Evolutionary conservation across 164 flowering plant genomes (phyloP).

Genomic region (Nymphaea colorata): DNA sequence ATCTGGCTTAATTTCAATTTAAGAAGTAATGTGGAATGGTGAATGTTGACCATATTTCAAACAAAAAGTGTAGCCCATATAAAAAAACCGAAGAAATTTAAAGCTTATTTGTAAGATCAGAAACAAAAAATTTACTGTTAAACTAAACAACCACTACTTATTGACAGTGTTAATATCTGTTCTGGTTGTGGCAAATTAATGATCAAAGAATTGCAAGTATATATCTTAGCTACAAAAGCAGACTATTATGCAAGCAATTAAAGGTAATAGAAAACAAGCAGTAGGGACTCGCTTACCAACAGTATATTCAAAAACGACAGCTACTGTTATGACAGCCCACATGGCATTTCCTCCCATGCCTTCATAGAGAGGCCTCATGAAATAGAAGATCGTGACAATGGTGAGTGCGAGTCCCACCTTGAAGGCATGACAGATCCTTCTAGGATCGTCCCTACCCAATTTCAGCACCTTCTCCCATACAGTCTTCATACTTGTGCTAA

Average conservation of each 20-base stretch:
- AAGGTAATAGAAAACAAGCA: neutral
- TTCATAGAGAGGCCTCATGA: constrained; percentile 42
- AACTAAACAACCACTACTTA: no score
- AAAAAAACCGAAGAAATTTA: no score
- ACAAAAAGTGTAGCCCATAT: no score
- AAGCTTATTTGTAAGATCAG: no score
- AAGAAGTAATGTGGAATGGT: no score
- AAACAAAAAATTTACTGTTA: no score
- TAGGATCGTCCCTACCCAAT: constrained; percentile 64
- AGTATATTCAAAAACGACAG: constrained; percentile 64
- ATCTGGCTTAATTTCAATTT: no score
- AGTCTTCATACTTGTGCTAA: constrained; percentile 7
- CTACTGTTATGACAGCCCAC: constrained; percentile 86
- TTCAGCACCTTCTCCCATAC: constrained; percentile 22
- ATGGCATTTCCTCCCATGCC: constrained; percentile 52
- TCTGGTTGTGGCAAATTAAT: no score
- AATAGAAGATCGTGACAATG: constrained; percentile 59
- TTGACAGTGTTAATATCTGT: neutral
- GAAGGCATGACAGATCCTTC: constrained; percentile 51
- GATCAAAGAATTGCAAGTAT: no score
- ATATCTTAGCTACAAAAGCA: no score
- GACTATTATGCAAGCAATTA: neutral
- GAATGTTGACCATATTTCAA: no score
- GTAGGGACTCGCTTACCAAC: constrained; percentile 27
- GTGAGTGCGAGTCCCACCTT: constrained; percentile 78